Base-by-base conservation (phyloP, 2,329 filamentous ascomycete genomes). In the Arthrobotrys sphaeroides region DNA sequence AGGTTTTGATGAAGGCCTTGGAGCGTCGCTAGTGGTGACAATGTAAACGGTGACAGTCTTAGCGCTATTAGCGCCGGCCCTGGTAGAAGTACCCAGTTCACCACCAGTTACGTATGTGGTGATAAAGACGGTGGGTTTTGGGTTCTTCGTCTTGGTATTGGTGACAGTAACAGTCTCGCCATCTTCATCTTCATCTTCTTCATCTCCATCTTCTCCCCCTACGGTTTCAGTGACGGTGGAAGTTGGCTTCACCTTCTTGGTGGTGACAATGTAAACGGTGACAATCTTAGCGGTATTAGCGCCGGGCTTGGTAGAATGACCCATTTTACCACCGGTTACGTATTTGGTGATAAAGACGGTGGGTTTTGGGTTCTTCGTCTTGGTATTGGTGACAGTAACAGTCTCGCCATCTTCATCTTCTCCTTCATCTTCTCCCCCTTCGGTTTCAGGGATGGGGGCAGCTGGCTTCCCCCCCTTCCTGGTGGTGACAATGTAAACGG, bases 311-410 rank as follows among this genome's bases (percentile, higher is more conserved):
- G 43, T 47, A 47, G 43, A 47, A 28, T 9, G 12, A 26, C 43
- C 43, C 10, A 47, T n/a, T n/a, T n/a, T 47, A 47, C 43, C 43
- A 47, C 43, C 20, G 9, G 22, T 47, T 47, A 47, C 43, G 43
- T 26, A 47, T 47, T 26, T 13, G 28, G 22, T 47, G 22, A 47
- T 12, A 22, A 22, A 26, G 22, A 47, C 43, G 43, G 43, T 47
- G 43, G 20, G 43, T 47, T 47, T 47, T 26, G 43, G 20, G 20
- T n/a, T n/a, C 43, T 28, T 47, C 43, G 43, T 47, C 43, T 47
- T 47, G 22, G 43, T 47, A 47, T 47, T 47, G 43, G 43, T 47
- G 43, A 47, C 43, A 47, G 43, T 47, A n/a, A 47, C 43, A 26
- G 43, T 47, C 20, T 5, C 43, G 43, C 20, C 43, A 47, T 47